Percentiles rank a stretch among this genome's conserved stretches.
phyloP scores from a whole-genome alignment of 208 protist genomes.

The Porcisia hertigi region DNA sequence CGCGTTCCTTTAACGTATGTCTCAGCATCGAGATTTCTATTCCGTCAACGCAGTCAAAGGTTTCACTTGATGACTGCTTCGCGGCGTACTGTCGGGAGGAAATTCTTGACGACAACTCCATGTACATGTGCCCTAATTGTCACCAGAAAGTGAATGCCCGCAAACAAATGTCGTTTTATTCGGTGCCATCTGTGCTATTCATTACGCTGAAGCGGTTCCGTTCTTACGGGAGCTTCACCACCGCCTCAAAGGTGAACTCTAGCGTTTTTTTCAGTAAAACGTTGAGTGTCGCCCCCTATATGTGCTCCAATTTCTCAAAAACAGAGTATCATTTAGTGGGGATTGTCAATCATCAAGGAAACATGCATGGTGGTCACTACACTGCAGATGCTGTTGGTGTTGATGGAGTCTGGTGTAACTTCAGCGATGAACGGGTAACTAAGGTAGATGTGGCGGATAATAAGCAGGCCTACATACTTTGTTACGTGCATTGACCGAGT shows the following conservation, averaged over 20 bases:
- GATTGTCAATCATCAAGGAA: slow-evolving; percentile 91
- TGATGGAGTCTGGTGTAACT: slow-evolving; percentile 81
- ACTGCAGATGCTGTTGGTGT: slow-evolving; percentile 66
- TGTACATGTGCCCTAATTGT: slow-evolving; percentile 73
- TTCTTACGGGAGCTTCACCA: slow-evolving; percentile 72
- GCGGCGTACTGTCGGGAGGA: slow-evolving; percentile 75
- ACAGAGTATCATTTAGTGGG: slow-evolving; percentile 78
- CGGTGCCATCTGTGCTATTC: slow-evolving; percentile 74
- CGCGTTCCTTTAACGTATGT: slow-evolving; percentile 54
- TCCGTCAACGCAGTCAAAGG: slow-evolving; percentile 20
- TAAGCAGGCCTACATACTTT: slow-evolving; percentile 80
- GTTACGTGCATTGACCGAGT: slow-evolving; percentile 43
- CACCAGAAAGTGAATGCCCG: slow-evolving; percentile 64
- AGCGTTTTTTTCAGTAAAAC: slow-evolving; percentile 68
- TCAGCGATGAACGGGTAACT: slow-evolving; percentile 79
- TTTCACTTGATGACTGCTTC: slow-evolving; percentile 79
- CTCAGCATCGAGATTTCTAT: slow-evolving; percentile 83
- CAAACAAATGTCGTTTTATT: slow-evolving; percentile 83
- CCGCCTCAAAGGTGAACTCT: slow-evolving; percentile 59
- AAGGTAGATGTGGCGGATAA: slow-evolving; percentile 42
- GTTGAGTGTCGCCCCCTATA: slow-evolving; percentile 72
- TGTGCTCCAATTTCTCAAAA: slow-evolving; percentile 47
- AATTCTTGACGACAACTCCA: slow-evolving; percentile 58
- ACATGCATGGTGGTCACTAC: slow-evolving; percentile 93
- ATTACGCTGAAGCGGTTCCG: slow-evolving; percentile 89